A percentile compares a stretch with the other conserved stretches of the same genome.
Evolutionary conservation across 2,329 filamentous ascomycete genomes (phyloP).

Genomic region (Trichoderma afroharzianum): DNA sequence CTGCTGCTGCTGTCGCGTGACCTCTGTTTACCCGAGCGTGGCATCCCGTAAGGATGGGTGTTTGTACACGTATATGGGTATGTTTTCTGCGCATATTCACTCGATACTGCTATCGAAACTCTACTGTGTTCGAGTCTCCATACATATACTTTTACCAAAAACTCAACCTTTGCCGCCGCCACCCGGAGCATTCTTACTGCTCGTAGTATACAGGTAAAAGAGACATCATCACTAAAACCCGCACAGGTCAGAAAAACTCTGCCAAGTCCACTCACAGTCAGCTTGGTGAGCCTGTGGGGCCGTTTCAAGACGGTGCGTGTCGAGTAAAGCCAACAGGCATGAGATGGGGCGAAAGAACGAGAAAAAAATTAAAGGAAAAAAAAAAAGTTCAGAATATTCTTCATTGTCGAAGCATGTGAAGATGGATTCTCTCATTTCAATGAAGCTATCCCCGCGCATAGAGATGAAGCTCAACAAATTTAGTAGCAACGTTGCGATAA

Average conservation of each 20-base stretch:
- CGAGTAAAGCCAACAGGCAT: background rate
- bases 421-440: background rate
- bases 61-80: background rate
- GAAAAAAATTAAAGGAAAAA: background rate
- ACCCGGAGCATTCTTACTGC: background rate
- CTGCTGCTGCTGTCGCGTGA: conserved; percentile 5
- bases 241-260: background rate
- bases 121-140: background rate
- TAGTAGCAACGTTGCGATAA: background rate
- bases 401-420: background rate
- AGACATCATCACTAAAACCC: background rate
- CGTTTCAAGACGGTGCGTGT: background rate
- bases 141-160: background rate
- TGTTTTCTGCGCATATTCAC: background rate
- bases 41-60: background rate
- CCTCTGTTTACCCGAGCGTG: background rate
- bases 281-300: conserved; percentile 4
- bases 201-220: background rate
- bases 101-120: background rate
- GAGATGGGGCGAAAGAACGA: background rate
- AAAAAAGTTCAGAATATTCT: background rate
- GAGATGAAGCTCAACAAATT: background rate
- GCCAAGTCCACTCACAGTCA: conserved; percentile 4
- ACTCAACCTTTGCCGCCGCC: background rate
- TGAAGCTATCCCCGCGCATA: background rate